These are phyloP conservation scores for Aegle marmelos DNA, from an alignment of 345 rosid genomes.

Conservation along the genomic window DNA sequence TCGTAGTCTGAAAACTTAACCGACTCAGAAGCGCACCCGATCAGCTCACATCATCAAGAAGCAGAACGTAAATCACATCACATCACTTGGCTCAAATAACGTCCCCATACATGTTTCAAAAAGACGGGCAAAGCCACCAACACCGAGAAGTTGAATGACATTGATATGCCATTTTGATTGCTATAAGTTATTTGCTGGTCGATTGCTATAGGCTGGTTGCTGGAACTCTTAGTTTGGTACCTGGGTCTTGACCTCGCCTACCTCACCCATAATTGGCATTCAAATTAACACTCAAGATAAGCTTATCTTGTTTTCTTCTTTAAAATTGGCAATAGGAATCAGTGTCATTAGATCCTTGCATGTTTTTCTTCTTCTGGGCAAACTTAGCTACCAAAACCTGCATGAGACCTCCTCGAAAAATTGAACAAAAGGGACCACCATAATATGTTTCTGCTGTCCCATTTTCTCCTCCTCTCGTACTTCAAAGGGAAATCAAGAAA, in stretches of 20 bases:
- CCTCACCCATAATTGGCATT: background rate
- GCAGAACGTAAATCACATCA: too few relatives aligned
- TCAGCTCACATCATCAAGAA: too few relatives aligned
- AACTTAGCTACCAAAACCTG: background rate
- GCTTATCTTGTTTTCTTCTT: background rate
- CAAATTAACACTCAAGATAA: background rate
- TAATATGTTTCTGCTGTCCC: too few relatives aligned
- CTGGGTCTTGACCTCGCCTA: background rate
- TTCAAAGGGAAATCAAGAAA: background rate
- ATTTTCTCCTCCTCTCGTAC: background rate
- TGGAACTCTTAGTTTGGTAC: background rate
- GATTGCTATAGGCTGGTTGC: too few relatives aligned
- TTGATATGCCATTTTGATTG: background rate
- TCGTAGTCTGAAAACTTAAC: too few relatives aligned
- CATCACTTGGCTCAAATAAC: background rate
- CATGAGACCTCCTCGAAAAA: background rate
- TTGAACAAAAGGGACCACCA: background rate
- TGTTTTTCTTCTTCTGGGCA: background rate
- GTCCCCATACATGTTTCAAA: background rate
- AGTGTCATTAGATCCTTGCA: background rate
- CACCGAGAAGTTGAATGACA: slow-evolving; percentile 1
- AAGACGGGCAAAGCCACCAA: background rate
- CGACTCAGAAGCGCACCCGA: too few relatives aligned
- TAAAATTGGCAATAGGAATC: background rate
- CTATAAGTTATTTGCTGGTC: too few relatives aligned